Base-by-base conservation (phyloP, 2,329 filamentous ascomycete species). In the Aspergillus spinulosporus region DNA sequence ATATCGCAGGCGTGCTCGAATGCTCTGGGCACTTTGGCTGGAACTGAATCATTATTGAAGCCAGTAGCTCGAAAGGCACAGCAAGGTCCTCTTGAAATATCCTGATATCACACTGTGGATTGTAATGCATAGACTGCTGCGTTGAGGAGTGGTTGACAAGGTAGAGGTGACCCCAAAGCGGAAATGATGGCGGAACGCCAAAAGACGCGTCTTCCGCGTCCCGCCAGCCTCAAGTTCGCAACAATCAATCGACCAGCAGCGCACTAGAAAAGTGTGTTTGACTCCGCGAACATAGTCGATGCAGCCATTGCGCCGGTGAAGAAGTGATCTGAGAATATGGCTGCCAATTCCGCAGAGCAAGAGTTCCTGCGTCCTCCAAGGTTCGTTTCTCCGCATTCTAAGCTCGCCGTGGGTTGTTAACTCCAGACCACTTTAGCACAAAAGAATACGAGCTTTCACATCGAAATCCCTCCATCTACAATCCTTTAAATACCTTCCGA, bases 401-500 rank as follows among this genome's bases (percentile, higher is more conserved):
- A 31, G 31, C 29, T 40, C 26, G n/a, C 29, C 31, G 9, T 32
- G 7, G 31, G 15, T 31, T n/a, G 39, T 52, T 57, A 43, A 59
- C 34, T 61, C 61, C 29, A 45, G 36, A 9, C 7, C 6, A 39
- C 14, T 6, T 34, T 47, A 71, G 67, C 49, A 68, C 76, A 49
- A 67, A 76, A 39, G 68, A 76, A 62, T 68, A 72, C 57, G 61
- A 70, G n/a, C 65, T 69, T 12, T 63, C 83, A 21, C 76, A 84
- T 48, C 86, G 88, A 54, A 77, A 73, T 46, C 64, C 79, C 15
- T 86, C 84, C 2, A 66, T 75, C 54, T 97, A 97, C 78, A 87
- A 85, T 55, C 86, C 93, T 0, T 81, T 95, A 29, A 77, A 85
- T 53, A 88, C 87, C 5, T 97, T 92, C 73, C 78, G 78, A 48